Base-by-base conservation (phyloP, 1,139 yeast species). In the Suhomyces panamericanus region DNA sequence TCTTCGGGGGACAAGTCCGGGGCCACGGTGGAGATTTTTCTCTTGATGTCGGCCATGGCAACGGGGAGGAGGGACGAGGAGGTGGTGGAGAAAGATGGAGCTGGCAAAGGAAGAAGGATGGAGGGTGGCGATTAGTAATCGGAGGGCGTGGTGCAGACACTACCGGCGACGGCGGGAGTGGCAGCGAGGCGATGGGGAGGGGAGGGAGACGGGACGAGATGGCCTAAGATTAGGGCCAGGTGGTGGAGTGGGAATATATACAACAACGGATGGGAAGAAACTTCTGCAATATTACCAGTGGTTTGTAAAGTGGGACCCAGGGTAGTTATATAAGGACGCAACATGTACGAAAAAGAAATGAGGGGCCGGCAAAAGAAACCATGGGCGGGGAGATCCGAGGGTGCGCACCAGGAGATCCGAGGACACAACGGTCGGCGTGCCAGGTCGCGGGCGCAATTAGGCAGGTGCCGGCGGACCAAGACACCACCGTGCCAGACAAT, bases 1-100 rank as follows among this genome's bases (percentile, higher is more conserved):
- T 38, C 42, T 2, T 57, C 43, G 8, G 39, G 36, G 13, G 46
- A 43, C 43, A 33, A 41, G 27, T 49, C 52, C 10, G 34, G 43
- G 15, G 35, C 49, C 9, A 65, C 59, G 41, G 67, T 68, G 3
- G 70, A 63, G 40, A 58, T 60, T 41, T 59, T 60, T 58, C 76
- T 66, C 52, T 70, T 70, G 36, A 63, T 53, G 34, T 69, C 75
- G n/a, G 70, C 54, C 73, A 69, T 67, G 32, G 31, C 29, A 14
- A 11, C 12, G 11, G 12, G 14, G 22, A 9, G 14, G 9, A 13
- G 38, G 13, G 37, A 28, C 15, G 41, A 16, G 26, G 29, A 20
- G 29, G 28, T 16, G 16, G 13, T 11, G 34, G 17, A 8, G 6
- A 16, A 35, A 17, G 32, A 17, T 11, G 24, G 13, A 15, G 24